Percentiles rank a stretch among this genome's conserved stretches.
These are phyloP conservation scores for Corylus americana DNA, from an alignment of 306 rosid species.

Conservation along the genomic window DNA sequence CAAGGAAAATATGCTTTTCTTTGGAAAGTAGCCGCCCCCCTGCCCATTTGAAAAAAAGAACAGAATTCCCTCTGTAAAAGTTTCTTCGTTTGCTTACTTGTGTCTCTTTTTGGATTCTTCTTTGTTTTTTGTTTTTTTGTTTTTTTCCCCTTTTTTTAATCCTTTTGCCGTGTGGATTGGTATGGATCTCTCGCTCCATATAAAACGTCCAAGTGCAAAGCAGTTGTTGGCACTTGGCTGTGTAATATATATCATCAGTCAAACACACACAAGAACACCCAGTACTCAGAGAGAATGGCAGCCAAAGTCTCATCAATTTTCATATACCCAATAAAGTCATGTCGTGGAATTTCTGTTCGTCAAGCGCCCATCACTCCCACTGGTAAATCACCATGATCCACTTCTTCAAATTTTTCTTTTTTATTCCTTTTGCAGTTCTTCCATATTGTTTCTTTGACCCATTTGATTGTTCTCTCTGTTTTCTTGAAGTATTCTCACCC, in stretches of 20 bases:
- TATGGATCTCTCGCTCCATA: no score
- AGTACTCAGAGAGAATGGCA: slow-evolving; percentile 10
- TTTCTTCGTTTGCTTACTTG: no score
- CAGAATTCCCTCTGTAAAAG: no score
- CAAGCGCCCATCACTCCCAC: slow-evolving; percentile 71
- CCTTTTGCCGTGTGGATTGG: no score
- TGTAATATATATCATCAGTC: neutral
- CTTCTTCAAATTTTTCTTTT: neutral
- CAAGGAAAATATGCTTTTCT: no score
- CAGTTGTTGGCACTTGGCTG: neutral
- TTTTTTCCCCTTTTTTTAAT: no score
- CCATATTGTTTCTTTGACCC: neutral
- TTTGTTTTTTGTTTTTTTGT: no score
- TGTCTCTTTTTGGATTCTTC: no score
- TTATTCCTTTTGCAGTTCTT: neutral
- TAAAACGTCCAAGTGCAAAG: no score
- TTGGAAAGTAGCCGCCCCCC: no score
- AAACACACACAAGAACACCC: neutral
- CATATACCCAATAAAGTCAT: slow-evolving; percentile 81
- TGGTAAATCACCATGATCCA: slow-evolving; percentile 31
- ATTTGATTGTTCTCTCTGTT: neutral
- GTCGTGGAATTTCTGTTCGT: slow-evolving; percentile 80
- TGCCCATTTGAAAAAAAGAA: no score
- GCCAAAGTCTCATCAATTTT: slow-evolving; percentile 52
- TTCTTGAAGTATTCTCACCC: neutral